Base-by-base conservation (phyloP, 2,329 filamentous ascomycete species). In the Penicillium hordei region DNA sequence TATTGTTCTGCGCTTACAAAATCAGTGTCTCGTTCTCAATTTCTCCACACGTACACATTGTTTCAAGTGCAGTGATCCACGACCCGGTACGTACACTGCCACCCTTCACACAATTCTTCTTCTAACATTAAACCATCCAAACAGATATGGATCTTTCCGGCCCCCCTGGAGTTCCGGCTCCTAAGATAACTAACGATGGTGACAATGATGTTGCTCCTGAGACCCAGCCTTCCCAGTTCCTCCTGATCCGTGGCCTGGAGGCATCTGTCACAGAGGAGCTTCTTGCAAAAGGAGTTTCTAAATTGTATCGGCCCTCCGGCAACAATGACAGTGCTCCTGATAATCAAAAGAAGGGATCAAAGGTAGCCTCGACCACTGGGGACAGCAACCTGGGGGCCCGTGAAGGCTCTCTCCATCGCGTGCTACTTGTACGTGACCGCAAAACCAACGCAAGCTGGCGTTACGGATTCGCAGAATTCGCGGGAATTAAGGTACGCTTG, bases 381-480 rank as follows among this genome's bases (percentile, higher is more conserved):
- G 78, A 84, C 38, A 80, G 82, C 21, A 87, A 88, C 13, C 79
- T 87, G 1, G 90, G 90, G 39, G 90, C 91, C 4, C 84, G 83
- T 56, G 86, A 88, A 33, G 86, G 87, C 21, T 91, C 89, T n/a
- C 77, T 95, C 9, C 85, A 89, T 60, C 86, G 91, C 51, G 86
- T 94, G 1, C 84, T 94, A 60, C 77, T 95, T 27, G 87, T 94
- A 67, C 85, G 91, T 55, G 89, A 93, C 69, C 82, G 86, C 44
- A 81, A 80, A 59, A 88, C 82, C 4, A 83, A 90, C 54, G 87
- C 90, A 59, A 91, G 88, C 51, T 90, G 89, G 81, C 85, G 87
- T 64, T 95, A 91, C 66, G 91, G 90, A 0, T 95, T 95, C 73
- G 91, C 87, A 1, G 91, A 95, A 72, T 95, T 93, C 70, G 87